phyloP scores from a whole-genome alignment of 352 stramenopile species.

The Aphanomyces invadans region DNA sequence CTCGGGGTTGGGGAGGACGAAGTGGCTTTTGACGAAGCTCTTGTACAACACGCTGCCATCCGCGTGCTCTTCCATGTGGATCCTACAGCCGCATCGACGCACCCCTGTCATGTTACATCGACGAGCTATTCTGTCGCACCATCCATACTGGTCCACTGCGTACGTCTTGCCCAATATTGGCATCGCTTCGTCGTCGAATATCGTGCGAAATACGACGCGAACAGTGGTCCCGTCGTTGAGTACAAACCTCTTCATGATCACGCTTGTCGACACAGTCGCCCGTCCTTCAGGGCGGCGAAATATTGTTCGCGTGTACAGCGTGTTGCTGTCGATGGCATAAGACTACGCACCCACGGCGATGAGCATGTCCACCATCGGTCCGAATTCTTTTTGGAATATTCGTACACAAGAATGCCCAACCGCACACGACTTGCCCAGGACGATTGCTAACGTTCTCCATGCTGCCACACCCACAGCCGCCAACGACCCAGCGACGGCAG shows the following conservation, averaged over 20 bases:
- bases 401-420: too few relatives aligned
- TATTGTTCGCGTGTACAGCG: not conserved
- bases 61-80: not conserved
- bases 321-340: not conserved
- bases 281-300: not conserved
- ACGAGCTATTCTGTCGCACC: too few relatives aligned
- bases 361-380: not conserved
- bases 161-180: not conserved
- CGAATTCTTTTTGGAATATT: too few relatives aligned
- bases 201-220: not conserved
- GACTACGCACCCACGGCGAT: not conserved
- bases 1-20: not conserved
- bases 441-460: too few relatives aligned
- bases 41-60: not conserved
- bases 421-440: too few relatives aligned
- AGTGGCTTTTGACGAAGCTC: not conserved
- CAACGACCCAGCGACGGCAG: too few relatives aligned
- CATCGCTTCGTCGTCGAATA: conserved; percentile 6
- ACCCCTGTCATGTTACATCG: too few relatives aligned
- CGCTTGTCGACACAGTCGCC: too few relatives aligned
- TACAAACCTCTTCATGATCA: not conserved
- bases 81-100: not conserved
- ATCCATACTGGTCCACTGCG: conserved; percentile 6
- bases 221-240: not conserved
- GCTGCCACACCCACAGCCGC: too few relatives aligned